Conservation (phyloP, 805 yeast species). For the Candida anglica region DNA sequence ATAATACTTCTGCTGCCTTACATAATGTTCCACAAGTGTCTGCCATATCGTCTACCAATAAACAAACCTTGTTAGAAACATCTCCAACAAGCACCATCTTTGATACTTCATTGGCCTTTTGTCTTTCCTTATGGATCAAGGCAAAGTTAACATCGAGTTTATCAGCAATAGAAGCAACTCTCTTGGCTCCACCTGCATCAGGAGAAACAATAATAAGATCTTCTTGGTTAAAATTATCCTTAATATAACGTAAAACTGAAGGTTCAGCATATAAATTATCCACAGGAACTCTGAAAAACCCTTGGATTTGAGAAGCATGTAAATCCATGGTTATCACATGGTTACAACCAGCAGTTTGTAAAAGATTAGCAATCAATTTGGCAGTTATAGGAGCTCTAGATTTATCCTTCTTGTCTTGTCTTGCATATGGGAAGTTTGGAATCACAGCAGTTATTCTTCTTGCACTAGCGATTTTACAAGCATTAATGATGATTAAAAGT, state of each 20-base stretch:
- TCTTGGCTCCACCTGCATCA: constrained; percentile 98
- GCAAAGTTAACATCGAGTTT: constrained; percentile 90
- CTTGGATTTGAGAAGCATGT: constrained; percentile 97
- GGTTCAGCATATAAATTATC: constrained; percentile 97
- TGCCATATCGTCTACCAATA: constrained; percentile 95
- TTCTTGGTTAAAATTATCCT: constrained; percentile 52
- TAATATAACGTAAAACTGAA: constrained; percentile 75
- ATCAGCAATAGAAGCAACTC: constrained; percentile 94
- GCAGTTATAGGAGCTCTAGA: constrained; percentile 96
- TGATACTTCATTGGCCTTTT: constrained; percentile 90
- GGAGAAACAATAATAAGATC: constrained; percentile 85
- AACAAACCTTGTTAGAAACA: constrained; percentile 76
- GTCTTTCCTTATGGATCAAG: constrained; percentile 93
- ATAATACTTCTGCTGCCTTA: constrained; percentile 86
- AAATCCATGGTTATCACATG: constrained; percentile 96
- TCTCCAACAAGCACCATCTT: constrained; percentile 96
- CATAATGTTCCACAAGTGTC: constrained; percentile 97
- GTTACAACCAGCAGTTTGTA: constrained; percentile 91
- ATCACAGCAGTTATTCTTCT: constrained; percentile 90
- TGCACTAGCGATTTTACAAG: constrained; percentile 95
- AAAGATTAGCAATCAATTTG: constrained; percentile 83
- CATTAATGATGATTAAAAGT: constrained; percentile 82
- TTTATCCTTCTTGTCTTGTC: constrained; percentile 96
- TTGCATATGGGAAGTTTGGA: constrained; percentile 94
- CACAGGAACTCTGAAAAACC: constrained; percentile 92